A percentile compares a stretch with the other conserved stretches of the same genome.
Evolutionary conservation across 768 basidiomycete genomes (phyloP).

Genomic region (Suillus decipiens): DNA sequence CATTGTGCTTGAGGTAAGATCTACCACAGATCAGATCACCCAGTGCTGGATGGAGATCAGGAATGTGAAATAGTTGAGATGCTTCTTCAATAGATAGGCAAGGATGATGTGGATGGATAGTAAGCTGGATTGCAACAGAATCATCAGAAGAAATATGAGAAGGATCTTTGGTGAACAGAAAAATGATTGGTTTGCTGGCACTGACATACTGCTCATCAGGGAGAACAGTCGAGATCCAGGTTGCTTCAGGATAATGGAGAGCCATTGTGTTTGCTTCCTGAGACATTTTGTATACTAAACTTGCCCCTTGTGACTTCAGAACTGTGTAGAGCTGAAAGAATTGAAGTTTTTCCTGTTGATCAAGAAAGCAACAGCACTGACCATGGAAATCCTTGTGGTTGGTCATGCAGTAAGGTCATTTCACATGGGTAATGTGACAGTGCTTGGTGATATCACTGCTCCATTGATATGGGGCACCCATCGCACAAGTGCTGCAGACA

Average conservation of each 20-base stretch:
- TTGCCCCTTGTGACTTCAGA: conserved; percentile 1
- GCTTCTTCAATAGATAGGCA: too few species aligned
- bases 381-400: conserved; percentile 9
- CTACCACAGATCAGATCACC: too few species aligned
- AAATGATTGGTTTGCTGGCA: conserved; percentile 4
- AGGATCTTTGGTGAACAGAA: too few species aligned
- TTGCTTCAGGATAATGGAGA: conserved; percentile 8
- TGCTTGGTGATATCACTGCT: conserved; percentile 17
- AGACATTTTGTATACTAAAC: conserved; percentile 8
- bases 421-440: conserved; percentile 15
- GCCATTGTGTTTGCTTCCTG: not conserved
- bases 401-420: conserved; percentile 1
- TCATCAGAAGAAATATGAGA: too few species aligned
- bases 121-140: too few species aligned
- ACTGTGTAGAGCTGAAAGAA: conserved; percentile 13
- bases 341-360: conserved; percentile 12
- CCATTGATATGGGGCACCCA: conserved; percentile 29
- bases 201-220: conserved; percentile 2
- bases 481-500: conserved; percentile 23
- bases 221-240: conserved; percentile 6
- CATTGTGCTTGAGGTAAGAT: too few species aligned
- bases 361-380: conserved; percentile 14
- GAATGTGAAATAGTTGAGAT: too few species aligned
- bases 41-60: too few species aligned
- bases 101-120: too few species aligned